Conservation (phyloP, 768 basidiomycete genomes). For the Boletus rex-veris region DNA sequence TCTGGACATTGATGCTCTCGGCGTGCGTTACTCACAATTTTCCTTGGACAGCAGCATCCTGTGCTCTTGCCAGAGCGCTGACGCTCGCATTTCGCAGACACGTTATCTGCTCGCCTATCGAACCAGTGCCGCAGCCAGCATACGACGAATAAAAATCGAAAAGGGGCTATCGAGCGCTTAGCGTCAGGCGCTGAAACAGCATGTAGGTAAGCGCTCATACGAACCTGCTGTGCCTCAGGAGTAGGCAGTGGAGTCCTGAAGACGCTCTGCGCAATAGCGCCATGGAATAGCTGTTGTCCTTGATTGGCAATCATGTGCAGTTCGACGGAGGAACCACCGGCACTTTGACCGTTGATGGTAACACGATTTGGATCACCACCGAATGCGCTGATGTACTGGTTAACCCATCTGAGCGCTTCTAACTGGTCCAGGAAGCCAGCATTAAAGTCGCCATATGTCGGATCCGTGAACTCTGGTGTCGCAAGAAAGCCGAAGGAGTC, state of each 20-base stretch:
- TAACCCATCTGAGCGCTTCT: constrained; percentile 39
- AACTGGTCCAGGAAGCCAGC: constrained; percentile 55
- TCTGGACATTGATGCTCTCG: not conserved
- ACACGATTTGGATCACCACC: constrained; percentile 39
- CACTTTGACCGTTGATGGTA: constrained; percentile 59
- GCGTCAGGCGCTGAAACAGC: not conserved
- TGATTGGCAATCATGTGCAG: constrained; percentile 52
- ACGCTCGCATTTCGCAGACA: constrained; percentile 51
- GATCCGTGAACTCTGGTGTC: constrained; percentile 42
- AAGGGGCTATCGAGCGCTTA: constrained; percentile 36
- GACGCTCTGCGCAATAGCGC: constrained; percentile 62
- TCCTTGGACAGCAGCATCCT: constrained; percentile 43
- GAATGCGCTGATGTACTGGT: constrained; percentile 36
- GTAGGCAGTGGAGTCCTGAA: constrained; percentile 49
- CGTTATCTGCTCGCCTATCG: constrained; percentile 35
- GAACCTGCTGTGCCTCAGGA: constrained; percentile 52
- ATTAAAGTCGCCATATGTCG: constrained; percentile 46
- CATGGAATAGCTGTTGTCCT: constrained; percentile 42
- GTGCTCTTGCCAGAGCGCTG: constrained; percentile 50
- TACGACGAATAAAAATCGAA: constrained; percentile 49
- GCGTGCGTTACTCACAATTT: constrained; percentile 37
- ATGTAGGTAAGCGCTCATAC: constrained; percentile 5
- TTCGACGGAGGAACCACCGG: constrained; percentile 53
- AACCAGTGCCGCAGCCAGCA: constrained; percentile 47
- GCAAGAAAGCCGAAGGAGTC: constrained; percentile 62